Base-by-base conservation (phyloP, 1,284 basidiomycete species). In the Fistulina hepatica region DNA sequence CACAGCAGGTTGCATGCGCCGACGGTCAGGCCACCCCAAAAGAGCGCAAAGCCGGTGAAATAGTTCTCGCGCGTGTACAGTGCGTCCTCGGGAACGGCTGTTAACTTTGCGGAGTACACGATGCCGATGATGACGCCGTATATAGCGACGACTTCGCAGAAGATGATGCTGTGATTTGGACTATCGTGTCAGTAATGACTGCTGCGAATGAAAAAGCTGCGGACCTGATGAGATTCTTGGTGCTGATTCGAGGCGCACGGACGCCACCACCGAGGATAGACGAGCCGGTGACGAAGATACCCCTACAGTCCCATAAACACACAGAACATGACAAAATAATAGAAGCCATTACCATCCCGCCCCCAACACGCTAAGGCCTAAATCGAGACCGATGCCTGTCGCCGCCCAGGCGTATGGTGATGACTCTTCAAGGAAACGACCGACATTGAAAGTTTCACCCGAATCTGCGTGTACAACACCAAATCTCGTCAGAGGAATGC, bases 81-180 rank as follows among this genome's bases (percentile, higher is more conserved):
- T 6, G 71, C 52, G 9, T 62, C 57, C 31, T 81, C 77, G 9
- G 74, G 63, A 2, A 88, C 69, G 4, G 63, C 53, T 10, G 66
- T 56, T 15, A 94, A 64, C 58, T 86, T 92, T 16, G 85, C 66
- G 3, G 86, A 90, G 60, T 90, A 95, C 33, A 97, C 88, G 48
- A 95, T 97, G 26, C 88, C 85, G 54, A 92, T 91, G 53, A 93
- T 91, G 36, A 91, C 86, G 40, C 85, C 93, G 60, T 94, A 95
- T 54, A 95, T 95, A 44, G 91, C 92, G 16, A 95, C 90, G 49
- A 97, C 94, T 68, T 98, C 94, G 59, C 94, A 97, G 68, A 98
- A 97, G 57, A 98, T 97, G 66, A 98, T 93, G 47, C 91, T 94
- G 21, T 23, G 32, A 28, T 30, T n/a, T 23, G 11, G 28, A 34